A percentile compares a stretch with the other conserved stretches of the same genome.
phyloP scores from a whole-genome alignment of 345 rosid species.

The Toxicodendron radicans region DNA sequence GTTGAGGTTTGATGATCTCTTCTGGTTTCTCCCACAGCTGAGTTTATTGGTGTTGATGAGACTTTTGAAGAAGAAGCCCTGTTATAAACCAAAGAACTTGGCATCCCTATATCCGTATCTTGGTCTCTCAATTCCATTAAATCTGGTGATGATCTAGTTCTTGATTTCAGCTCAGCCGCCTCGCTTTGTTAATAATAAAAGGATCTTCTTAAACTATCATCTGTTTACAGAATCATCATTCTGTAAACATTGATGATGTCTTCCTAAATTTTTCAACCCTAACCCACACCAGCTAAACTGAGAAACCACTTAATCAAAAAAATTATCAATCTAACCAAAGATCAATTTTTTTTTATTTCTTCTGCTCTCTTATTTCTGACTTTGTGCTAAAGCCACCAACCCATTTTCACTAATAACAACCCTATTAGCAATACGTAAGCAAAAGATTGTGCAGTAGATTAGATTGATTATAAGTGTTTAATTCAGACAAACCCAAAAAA shows the following conservation, averaged over 20 bases:
- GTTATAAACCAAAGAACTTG: conserved; percentile 30
- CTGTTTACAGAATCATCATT: not conserved
- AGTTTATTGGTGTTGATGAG: conserved; percentile 20
- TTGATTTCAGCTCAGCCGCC: conserved; percentile 2
- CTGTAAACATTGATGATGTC: not conserved
- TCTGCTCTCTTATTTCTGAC: conserved; percentile 14
- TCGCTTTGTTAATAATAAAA: conserved; percentile 6
- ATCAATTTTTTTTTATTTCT: conserved; percentile 7
- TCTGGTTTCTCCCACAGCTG: conserved; percentile 24
- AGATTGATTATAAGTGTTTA: conserved; percentile 6
- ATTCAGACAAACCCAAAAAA: conserved; percentile 8
- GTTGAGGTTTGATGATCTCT: conserved; percentile 19
- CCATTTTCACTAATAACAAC: conserved; percentile 26
- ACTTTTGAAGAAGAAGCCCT: conserved; percentile 35
- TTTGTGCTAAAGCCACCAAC: conserved; percentile 43
- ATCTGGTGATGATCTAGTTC: conserved; percentile 20
- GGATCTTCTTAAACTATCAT: conserved; percentile 9
- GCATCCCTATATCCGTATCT: conserved; percentile 32
- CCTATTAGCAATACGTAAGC: conserved; percentile 28
- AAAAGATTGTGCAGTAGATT: conserved; percentile 27
- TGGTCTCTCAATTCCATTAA: conserved; percentile 44
- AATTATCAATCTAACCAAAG: conserved; percentile 18
- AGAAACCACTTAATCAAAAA: conserved; percentile 21
- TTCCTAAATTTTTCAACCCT: conserved; percentile 26
- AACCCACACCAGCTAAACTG: conserved; percentile 16